phyloP scores from a whole-genome alignment of 176 grass and related monocot genomes.

The bread wheat (Triticum aestivum) region DNA sequence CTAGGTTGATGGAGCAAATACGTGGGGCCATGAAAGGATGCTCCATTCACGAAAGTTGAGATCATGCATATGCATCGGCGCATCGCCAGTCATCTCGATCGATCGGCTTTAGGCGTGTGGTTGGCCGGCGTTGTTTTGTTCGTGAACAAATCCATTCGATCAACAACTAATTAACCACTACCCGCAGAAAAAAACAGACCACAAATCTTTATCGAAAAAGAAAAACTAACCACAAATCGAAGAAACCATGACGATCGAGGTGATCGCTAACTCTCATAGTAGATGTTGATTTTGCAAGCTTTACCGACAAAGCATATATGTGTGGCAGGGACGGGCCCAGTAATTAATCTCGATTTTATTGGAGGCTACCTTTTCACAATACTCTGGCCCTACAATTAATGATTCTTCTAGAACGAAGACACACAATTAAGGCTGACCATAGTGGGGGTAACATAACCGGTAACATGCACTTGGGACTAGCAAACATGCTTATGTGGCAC shows the following conservation, averaged over 20 bases:
- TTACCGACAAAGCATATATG: slow-evolving; percentile 6
- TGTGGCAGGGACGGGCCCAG: neutral
- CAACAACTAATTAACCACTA: slow-evolving; percentile 26
- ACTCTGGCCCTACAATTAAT: neutral
- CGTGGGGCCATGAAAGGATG: slow-evolving; percentile 5
- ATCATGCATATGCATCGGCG: neutral
- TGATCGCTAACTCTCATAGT: neutral
- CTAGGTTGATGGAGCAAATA: slow-evolving; percentile 17
- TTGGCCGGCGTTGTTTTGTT: neutral
- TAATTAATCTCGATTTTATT: too few species aligned
- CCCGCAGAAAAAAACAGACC: too few species aligned
- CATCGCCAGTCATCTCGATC: neutral
- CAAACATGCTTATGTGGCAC: too few species aligned
- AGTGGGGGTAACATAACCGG: too few species aligned
- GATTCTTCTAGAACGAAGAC: too few species aligned
- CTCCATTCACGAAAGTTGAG: slow-evolving; percentile 27
- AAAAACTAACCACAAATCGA: slow-evolving; percentile 22
- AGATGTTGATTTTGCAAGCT: neutral
- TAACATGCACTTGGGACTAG: too few species aligned
- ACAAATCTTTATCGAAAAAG: too few species aligned
- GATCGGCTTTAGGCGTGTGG: neutral
- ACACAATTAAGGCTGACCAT: too few species aligned
- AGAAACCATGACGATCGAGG: neutral
- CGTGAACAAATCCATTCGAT: slow-evolving; percentile 26
- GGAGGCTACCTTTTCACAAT: neutral